Base-by-base conservation (phyloP, 2,329 filamentous ascomycete species). In the Venturia pyrina region DNA sequence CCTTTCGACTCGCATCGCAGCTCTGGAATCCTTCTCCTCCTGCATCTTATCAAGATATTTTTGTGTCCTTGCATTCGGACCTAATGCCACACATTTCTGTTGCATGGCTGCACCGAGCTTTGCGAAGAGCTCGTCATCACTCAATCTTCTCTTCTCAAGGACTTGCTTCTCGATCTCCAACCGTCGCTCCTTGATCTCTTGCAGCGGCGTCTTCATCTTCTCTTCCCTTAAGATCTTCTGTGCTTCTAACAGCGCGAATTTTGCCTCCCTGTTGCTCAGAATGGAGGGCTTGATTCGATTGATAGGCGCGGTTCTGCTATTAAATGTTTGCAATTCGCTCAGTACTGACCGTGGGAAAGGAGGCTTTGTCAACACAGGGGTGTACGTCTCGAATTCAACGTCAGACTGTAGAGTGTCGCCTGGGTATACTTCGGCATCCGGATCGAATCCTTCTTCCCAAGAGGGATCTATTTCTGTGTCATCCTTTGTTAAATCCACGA, bases 261-360 rank as follows among this genome's bases (percentile, higher is more conserved):
- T 59, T 19, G 28, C 17, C 19, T 59, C 53, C 32, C 28, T 59
- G 28, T 59, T 59, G 53, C 32, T 59, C 32, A 59, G 19, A 21
- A 59, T 59, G 28, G 32, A 37, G n/a, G 53, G 53, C 28, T 59
- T n/a, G 53, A 59, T 59, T 37, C 53, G 53, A 37, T 37, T 37
- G 28, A 59, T 15, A 15, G 53, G 53, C 53, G 53, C 53, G 28
- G 7, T 59, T 37, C 53, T 59, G 70, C 88, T 90, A 82, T 88
- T 96, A 74, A 87, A 89, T 80, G 89, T 89, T 73, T 92, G 84
- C 73, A 98, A 81, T 81, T 98, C 93, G 75, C 96, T 87, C 69
- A 96, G 83, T 46, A 97, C 84, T n/a, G 77, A 79, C 40, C 81
- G 78, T 5, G 93, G 92, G 83, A 96, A 91, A 17, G 93, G 93